Base-by-base conservation (phyloP, 768 basidiomycete genomes). In the Mycena epipterygia region DNA sequence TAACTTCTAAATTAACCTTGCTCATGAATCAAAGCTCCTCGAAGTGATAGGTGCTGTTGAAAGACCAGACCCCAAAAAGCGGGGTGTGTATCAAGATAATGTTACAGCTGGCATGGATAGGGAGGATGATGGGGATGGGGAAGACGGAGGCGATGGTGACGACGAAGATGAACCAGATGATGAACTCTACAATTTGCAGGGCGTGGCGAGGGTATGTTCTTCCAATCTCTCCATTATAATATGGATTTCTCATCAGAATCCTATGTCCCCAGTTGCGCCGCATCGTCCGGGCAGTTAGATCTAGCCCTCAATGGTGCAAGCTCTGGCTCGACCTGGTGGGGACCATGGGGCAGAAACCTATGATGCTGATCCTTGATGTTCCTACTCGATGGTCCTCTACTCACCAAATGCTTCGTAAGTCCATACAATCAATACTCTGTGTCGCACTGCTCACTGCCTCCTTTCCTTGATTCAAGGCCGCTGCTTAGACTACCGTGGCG, bases 41-140 rank as follows among this genome's bases (percentile, higher is more conserved):
- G 77, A 82, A 55, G 78, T 62, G 2, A 81, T 82, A 44, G 77
- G 81, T 11, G 77, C 70, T 1, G 55, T 80, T 9, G 76, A 70
- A 5, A 70, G 64, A 37, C 27, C 55, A 6, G 77, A 77, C 8
- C 51, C 64, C 11, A 72, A 70, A 42, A 76, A 76, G 48, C 67
- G 67, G 58, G 71, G 71, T 14, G 74, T 73, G 29, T 76, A 78
- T 56, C 76, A 80, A 63, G 73, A 81, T 37, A 41, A 57, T 7
- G 68, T 72, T 8, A 69, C 67, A 1, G 65, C 55, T 23, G 51
- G 67, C 16, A 59, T 75, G 32, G 37, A 60, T 42, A 44, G 56
- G 35, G 69, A 53, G 12, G 29, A 29, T 30, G 71, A 77, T 48
- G 55, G 67, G 14, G 60, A 67, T 25, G 55, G 13, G 35, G n/a